Evolutionary conservation across 495 filamentous ascomycete species (phyloP), one percentile per base, ranked within the genome.

Genomic region (Aspergillus heteromorphus): DNA sequence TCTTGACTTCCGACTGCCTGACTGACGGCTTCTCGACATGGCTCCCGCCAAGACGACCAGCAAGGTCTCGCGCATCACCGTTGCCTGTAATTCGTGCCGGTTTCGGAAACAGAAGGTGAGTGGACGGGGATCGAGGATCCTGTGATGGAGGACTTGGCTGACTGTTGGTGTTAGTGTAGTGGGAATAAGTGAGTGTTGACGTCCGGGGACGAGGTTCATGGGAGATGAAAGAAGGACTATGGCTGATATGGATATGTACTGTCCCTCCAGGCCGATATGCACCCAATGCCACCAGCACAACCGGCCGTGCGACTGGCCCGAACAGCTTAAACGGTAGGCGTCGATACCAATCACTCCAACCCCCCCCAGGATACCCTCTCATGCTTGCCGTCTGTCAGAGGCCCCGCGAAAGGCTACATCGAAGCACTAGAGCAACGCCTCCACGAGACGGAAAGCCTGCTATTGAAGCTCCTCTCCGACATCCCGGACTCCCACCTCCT

Each of bases 321-420:
- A 73, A 29, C 70, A 75, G 21, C 54, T 71, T 2, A 67, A 68
- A 53, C 62, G 71, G 71, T 72, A 62, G 1, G 61, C 50, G 16
- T 6, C n/a, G 6, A 10, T 38, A 2, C 8, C 4, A 8, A 3
- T 7, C 18, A 2, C 1, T 23, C n/a, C n/a, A n/a, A n/a, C n/a
- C n/a, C n/a, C n/a, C n/a, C n/a, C n/a, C n/a, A n/a, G n/a, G n/a
- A n/a, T n/a, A n/a, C n/a, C n/a, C n/a, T n/a, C n/a, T n/a, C 20
- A 17, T n/a, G 18, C 14, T 19, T 40, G 16, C 36, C 6, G 2
- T 1, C 18, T 0, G 17, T 10, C 30, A 73, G 72, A 21, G 71
- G 72, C 1, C 72, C 72, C 27, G 62, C 68, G 27, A 75, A 73
- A 42, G 72, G 71, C 8, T 70, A 75, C 51, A 59, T 71, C 16